Conservation (phyloP, 306 rosid species). For the Nissolia schottii region DNA sequence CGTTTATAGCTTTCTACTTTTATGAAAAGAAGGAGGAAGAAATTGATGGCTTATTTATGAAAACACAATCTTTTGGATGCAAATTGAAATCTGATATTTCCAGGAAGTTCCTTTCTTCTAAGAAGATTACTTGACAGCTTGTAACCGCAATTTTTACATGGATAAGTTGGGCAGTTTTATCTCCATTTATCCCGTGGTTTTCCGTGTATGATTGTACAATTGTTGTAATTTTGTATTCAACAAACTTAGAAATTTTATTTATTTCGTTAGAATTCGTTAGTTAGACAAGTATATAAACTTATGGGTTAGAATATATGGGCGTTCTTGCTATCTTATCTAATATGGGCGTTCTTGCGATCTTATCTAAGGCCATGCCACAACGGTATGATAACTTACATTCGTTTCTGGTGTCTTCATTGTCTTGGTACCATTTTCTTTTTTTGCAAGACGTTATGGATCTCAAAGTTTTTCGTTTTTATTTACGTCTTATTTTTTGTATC, state of each 20-base stretch:
- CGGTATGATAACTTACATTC: too few species aligned
- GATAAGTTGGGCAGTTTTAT: constrained; percentile 21
- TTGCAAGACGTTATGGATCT: too few species aligned
- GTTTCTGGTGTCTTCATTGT: too few species aligned
- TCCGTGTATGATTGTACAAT: constrained; percentile 22
- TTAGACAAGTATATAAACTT: neutral
- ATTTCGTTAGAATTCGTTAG: neutral
- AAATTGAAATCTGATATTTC: constrained; percentile 52
- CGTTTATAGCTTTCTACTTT: constrained; percentile 58
- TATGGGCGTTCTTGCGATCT: too few species aligned
- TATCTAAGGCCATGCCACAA: too few species aligned
- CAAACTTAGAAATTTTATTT: neutral
- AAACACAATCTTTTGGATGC: constrained; percentile 44
- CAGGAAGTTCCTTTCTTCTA: constrained; percentile 44
- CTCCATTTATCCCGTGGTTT: neutral
- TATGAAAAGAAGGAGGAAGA: constrained; percentile 82
- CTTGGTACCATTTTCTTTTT: too few species aligned
- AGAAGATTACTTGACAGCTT: constrained; percentile 48
- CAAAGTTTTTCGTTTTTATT: too few species aligned
- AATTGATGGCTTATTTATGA: constrained; percentile 52
- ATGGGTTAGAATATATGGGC: too few species aligned
- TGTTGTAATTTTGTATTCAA: constrained; percentile 1
- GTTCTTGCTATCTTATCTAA: too few species aligned
- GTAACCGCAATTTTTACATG: constrained; percentile 8
- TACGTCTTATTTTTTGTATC: too few species aligned